These are phyloP conservation scores for Wallacemonas rigidus DNA, from an alignment of 208 protist species.

Conservation along the genomic window DNA sequence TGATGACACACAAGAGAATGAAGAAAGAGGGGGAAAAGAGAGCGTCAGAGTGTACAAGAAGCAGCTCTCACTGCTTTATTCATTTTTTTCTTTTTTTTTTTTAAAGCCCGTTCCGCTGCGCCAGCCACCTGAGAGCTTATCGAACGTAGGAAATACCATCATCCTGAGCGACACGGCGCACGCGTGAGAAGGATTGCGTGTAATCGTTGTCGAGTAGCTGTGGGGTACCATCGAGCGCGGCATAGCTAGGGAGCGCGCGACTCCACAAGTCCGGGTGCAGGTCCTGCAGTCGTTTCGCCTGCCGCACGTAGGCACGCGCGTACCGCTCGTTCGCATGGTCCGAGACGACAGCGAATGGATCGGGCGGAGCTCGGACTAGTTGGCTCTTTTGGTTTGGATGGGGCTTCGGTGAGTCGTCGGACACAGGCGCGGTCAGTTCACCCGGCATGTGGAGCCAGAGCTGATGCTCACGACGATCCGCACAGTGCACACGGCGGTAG, in stretches of 20 bases:
- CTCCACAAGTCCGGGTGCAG: slow-evolving; percentile 38
- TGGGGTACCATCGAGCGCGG: slow-evolving; percentile 23
- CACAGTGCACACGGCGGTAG: not conserved
- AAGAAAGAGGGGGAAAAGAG: slow-evolving; percentile 15
- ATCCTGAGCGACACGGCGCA: slow-evolving; percentile 15
- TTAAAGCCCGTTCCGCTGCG: no score
- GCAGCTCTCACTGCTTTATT: not conserved
- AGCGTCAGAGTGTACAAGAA: slow-evolving; percentile 7
- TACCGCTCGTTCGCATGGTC: not conserved
- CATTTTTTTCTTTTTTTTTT: no score
- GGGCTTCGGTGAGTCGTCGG: not conserved
- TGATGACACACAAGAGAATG: slow-evolving; percentile 1
- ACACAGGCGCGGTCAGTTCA: not conserved
- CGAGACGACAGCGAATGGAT: not conserved
- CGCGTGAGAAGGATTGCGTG: slow-evolving; percentile 7
- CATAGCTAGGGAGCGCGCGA: slow-evolving; percentile 33
- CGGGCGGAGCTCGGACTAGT: not conserved
- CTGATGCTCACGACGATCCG: not conserved
- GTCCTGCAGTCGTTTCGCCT: slow-evolving; percentile 25
- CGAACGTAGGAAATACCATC: slow-evolving; percentile 6
- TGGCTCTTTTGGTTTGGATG: no score
- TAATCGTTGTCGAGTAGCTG: slow-evolving; percentile 31
- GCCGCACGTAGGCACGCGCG: slow-evolving; percentile 30
- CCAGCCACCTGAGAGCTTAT: not conserved
- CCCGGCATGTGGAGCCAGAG: slow-evolving; percentile 7